A percentile compares a stretch with the other conserved stretches of the same genome.
Conservation (phyloP, 306 rosid genomes). For the Acacia crassicarpa region DNA sequence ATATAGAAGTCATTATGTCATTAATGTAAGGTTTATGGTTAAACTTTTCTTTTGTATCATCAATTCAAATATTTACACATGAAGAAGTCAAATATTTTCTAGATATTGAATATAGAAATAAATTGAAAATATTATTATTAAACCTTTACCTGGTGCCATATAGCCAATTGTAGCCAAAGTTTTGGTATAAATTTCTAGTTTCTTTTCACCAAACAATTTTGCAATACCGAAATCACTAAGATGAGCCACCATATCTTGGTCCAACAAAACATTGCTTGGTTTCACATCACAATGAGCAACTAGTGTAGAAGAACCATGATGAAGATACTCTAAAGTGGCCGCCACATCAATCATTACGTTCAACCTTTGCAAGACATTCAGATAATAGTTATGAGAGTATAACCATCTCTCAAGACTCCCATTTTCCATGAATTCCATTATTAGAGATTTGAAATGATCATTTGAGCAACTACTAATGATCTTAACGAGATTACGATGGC, state of each 20-base stretch:
- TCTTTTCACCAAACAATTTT: slow-evolving; percentile 15
- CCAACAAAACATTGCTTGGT: neutral
- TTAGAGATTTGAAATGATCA: too few relatives aligned
- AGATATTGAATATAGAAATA: too few relatives aligned
- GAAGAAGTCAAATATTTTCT: too few relatives aligned
- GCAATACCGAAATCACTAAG: neutral
- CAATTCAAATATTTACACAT: too few relatives aligned
- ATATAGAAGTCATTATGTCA: neutral
- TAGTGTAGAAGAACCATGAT: neutral
- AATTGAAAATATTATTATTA: neutral
- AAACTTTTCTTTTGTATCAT: too few relatives aligned
- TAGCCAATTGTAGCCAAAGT: neutral
- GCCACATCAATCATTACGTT: neutral
- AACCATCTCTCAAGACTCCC: neutral
- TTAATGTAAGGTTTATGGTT: too few relatives aligned
- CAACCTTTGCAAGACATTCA: neutral
- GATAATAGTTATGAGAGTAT: neutral
- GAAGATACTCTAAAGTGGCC: neutral
- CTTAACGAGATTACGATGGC: neutral
- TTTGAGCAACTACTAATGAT: neutral
- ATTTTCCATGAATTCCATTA: neutral
- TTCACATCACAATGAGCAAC: neutral
- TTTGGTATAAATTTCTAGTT: neutral
- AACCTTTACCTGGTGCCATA: neutral
- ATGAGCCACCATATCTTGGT: neutral